These are phyloP conservation scores for Galerina sulciceps DNA, from an alignment of 768 basidiomycete genomes.

Conservation along the genomic window DNA sequence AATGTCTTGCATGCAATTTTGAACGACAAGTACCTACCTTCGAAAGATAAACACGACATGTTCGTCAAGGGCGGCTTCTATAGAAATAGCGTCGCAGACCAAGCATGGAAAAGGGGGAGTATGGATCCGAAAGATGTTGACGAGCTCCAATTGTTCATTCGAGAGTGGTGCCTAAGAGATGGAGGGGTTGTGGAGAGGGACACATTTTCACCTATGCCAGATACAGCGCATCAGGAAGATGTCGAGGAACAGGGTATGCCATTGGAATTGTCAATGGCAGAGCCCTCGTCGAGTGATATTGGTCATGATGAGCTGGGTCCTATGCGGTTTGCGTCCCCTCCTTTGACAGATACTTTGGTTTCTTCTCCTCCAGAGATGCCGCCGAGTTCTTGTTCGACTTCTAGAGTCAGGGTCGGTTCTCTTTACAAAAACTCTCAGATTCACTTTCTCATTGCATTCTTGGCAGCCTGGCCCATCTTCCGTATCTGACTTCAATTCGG, in stretches of 20 bases:
- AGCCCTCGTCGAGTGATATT: neutral
- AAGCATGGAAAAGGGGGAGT: slow-evolving; percentile 40
- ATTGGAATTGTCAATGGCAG: neutral
- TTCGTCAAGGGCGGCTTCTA: slow-evolving; percentile 65
- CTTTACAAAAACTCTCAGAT: neutral
- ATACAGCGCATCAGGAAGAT: slow-evolving; percentile 1
- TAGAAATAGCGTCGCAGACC: slow-evolving; percentile 41
- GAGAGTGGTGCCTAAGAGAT: slow-evolving; percentile 49
- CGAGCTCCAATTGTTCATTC: slow-evolving; percentile 36
- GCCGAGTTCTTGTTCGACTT: slow-evolving; percentile 24
- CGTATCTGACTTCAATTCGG: neutral
- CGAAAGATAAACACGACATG: slow-evolving; percentile 45
- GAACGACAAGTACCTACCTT: slow-evolving; percentile 58
- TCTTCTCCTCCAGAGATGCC: slow-evolving; percentile 24
- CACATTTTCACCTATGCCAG: neutral
- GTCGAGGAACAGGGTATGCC: neutral
- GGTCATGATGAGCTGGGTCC: neutral
- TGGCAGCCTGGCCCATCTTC: slow-evolving; percentile 9
- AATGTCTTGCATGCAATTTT: slow-evolving; percentile 65
- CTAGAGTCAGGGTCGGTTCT: slow-evolving; percentile 13
- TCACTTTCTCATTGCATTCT: neutral
- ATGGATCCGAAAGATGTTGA: slow-evolving; percentile 46
- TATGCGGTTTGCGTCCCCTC: slow-evolving; percentile 22
- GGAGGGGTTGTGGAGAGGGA: neutral
- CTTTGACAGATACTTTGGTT: slow-evolving; percentile 15